Base-by-base conservation (phyloP, 768 basidiomycete genomes). In the Tylopilus felleus region DNA sequence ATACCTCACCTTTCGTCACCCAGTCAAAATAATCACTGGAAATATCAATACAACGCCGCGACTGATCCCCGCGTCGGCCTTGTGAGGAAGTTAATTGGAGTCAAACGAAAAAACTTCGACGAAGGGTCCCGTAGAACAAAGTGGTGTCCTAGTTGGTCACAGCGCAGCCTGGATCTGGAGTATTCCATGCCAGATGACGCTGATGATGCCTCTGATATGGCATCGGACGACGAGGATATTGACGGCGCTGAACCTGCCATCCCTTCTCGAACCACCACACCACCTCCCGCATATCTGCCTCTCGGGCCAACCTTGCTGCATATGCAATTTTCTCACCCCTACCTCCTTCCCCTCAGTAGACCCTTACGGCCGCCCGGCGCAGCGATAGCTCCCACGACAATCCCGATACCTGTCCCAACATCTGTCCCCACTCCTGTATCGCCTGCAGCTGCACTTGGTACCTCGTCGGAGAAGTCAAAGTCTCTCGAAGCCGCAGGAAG, bases 391-490 rank as follows among this genome's bases (percentile, higher is more conserved):
- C 75, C 78, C 9, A 75, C 77, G 43, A 73, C 73, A 58, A 73
- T 76, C 4, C 70, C 75, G 0, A 64, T 73, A 16, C 68, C 74
- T 14, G 64, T 76, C 5, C 72, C 71, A 4, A 74, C 75, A 3
- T 79, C 80, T n/a, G 90, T 86, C 0, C 90, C 89, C 1, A 93
- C 91, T 0, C 91, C 91, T 1, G 88, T 93, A 3, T 93, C 90
- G 0, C 91, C 91, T 19, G 89, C 88, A 5, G 86, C 87, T 1
- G 75, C 76, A 1, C 71, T 88, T 29, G 85, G 85, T 5, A 77
- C 80, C 1, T 74, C 82, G 1, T 80, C 80, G 4, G 88, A 88
- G 64, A 83, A 82, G 56, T 79, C 81, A 4, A 84, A 82, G 64
- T 80, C 81, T 1, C 71, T 92, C 22, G 89, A 90, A 65, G 80